Evolutionary conservation across 2,329 filamentous ascomycete genomes (phyloP).

Genomic region (Massarina eburnea): DNA sequence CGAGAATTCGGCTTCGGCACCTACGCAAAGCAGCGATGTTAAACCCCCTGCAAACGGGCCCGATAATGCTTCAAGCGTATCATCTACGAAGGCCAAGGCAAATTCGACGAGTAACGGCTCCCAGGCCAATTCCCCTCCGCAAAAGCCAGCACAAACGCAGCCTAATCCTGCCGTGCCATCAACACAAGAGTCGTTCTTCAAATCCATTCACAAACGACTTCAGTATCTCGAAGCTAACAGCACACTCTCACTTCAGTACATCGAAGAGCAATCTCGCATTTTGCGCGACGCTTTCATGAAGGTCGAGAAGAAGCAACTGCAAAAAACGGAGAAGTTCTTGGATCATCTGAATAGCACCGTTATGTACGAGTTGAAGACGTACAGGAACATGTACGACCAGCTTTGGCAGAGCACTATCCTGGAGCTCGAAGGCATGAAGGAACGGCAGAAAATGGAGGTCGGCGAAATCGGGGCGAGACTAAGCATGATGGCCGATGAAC

Average conservation of each 20-base stretch:
- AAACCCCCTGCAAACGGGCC: conserved; percentile 16
- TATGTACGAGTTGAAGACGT: conserved; percentile 63
- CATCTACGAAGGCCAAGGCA: conserved; percentile 5
- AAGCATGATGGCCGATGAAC: conserved; percentile 89
- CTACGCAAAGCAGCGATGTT: conserved; percentile 9
- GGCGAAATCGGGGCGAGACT: conserved; percentile 78
- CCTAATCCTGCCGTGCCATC: conserved; percentile 66
- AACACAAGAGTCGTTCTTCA: conserved; percentile 97
- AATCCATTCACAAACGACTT: conserved; percentile 89
- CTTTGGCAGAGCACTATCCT: conserved; percentile 95
- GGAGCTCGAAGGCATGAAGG: conserved; percentile 83
- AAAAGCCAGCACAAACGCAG: conserved; percentile 45
- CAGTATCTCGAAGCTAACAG: conserved; percentile 90
- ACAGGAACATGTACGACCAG: conserved; percentile 84
- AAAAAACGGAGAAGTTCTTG: conserved; percentile 80
- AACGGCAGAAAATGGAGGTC: conserved; percentile 81
- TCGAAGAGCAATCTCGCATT: conserved; percentile 92
- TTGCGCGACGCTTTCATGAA: conserved; percentile 83
- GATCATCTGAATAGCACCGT: conserved; percentile 86
- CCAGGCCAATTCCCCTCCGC: conserved; percentile 19
- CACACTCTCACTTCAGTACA: conserved; percentile 89
- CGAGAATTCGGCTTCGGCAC: conserved; percentile 5
- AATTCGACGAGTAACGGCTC: conserved; percentile 21
- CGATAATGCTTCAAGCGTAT: conserved; percentile 7
- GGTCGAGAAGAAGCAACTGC: conserved; percentile 82